These are phyloP conservation scores for Polyplosphaeria fusca DNA, from an alignment of 495 filamentous ascomycete species.

Conservation along the genomic window DNA sequence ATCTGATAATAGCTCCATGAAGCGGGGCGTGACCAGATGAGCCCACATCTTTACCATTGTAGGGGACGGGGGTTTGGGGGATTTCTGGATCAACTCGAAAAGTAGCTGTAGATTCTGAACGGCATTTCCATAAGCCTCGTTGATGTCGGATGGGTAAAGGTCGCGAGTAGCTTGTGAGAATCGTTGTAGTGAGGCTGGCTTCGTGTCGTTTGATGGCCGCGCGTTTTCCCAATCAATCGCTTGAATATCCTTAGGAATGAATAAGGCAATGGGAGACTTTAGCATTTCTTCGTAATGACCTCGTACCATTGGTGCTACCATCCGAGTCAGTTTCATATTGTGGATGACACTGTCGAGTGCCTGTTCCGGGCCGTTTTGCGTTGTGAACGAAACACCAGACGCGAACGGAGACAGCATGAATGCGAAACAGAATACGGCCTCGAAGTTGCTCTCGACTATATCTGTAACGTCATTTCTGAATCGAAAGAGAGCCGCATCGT, in stretches of 20 bases:
- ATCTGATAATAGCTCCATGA: slow-evolving; percentile 22
- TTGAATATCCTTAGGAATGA: slow-evolving; percentile 16
- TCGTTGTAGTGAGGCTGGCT: slow-evolving; percentile 7
- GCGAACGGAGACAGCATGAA: slow-evolving; percentile 15
- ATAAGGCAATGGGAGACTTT: background rate
- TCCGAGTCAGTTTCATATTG: slow-evolving; percentile 9
- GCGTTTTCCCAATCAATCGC: background rate
- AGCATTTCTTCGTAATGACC: slow-evolving; percentile 1
- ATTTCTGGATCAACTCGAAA: background rate
- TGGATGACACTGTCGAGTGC: slow-evolving; percentile 9
- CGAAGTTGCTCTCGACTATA: slow-evolving; percentile 15
- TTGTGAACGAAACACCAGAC: slow-evolving; percentile 1
- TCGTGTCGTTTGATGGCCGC: background rate
- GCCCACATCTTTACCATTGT: slow-evolving; percentile 17
- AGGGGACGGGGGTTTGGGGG: background rate
- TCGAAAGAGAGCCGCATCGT: slow-evolving; percentile 12
- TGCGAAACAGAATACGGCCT: slow-evolving; percentile 21
- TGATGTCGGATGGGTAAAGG: slow-evolving; percentile 19
- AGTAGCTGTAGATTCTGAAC: slow-evolving; percentile 11
- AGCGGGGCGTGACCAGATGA: slow-evolving; percentile 7
- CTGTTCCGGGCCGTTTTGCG: background rate
- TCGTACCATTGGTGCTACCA: slow-evolving; percentile 5
- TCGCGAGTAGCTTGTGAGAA: slow-evolving; percentile 6
- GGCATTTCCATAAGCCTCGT: slow-evolving; percentile 15
- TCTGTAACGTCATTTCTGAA: slow-evolving; percentile 14